Evolutionary conservation across 106 monocot genomes (phyloP).

Genomic region (Dendrobium chrysotoxum): DNA sequence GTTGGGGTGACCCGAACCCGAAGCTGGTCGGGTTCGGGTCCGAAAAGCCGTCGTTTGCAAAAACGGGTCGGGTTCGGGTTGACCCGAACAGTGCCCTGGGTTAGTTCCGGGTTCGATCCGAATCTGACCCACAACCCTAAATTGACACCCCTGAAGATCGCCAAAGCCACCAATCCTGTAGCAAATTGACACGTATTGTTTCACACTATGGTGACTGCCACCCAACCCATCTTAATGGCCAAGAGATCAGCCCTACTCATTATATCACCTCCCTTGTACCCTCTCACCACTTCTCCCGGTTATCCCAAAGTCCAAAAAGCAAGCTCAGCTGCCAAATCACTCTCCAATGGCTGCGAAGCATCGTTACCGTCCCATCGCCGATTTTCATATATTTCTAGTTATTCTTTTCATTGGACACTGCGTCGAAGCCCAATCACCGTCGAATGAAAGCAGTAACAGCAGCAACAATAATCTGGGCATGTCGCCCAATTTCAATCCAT

Average conservation of each 20-base stretch:
- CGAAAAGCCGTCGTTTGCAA: no score
- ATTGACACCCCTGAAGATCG: no score
- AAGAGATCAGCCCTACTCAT: background rate
- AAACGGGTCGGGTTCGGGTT: no score
- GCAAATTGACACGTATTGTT: no score
- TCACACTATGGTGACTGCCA: background rate
- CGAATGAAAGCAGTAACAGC: background rate
- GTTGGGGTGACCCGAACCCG: no score
- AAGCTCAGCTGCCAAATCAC: background rate
- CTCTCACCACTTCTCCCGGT: background rate
- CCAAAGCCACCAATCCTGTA: no score
- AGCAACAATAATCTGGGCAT: background rate
- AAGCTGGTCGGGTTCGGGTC: no score
- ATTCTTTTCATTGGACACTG: background rate
- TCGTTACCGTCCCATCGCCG: background rate
- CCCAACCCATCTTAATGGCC: background rate
- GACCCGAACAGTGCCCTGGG: no score
- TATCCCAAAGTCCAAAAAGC: background rate
- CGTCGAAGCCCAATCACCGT: background rate
- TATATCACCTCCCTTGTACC: background rate
- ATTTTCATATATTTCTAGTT: background rate
- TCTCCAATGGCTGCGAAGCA: background rate
- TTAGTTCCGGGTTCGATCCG: no score
- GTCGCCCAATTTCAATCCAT: conserved; percentile 18
- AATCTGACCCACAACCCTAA: no score